phyloP scores from a whole-genome alignment of 768 basidiomycete species.

The Chlorophyllum brunneum region DNA sequence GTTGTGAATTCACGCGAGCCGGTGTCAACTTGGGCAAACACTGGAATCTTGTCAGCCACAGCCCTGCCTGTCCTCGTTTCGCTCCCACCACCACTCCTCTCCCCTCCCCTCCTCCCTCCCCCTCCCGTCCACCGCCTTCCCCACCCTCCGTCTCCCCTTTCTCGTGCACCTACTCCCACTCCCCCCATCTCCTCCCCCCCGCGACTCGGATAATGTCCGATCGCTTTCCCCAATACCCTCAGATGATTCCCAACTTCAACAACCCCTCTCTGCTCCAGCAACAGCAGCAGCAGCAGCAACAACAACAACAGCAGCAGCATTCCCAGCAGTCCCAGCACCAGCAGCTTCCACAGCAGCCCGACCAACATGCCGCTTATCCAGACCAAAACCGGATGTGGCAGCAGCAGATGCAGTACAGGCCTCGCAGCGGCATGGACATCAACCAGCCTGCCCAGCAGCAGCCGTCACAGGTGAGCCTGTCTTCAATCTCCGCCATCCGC shows the following conservation, averaged over 20 bases:
- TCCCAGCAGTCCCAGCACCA: slow-evolving; percentile 38
- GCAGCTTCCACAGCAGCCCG: slow-evolving; percentile 40
- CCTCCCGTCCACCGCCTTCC: slow-evolving; percentile 22
- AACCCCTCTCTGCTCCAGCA: slow-evolving; percentile 32
- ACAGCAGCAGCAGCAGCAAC: slow-evolving; percentile 41
- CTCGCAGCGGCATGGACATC: slow-evolving; percentile 38
- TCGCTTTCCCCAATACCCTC: slow-evolving; percentile 51
- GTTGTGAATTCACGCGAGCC: slow-evolving; percentile 12
- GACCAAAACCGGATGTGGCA: slow-evolving; percentile 58
- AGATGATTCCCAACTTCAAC: slow-evolving; percentile 53
- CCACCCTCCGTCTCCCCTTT: slow-evolving; percentile 17
- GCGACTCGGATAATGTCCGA: slow-evolving; percentile 53
- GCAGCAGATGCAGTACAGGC: slow-evolving; percentile 49
- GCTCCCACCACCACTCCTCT: slow-evolving; percentile 47
- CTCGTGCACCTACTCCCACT: slow-evolving; percentile 23
- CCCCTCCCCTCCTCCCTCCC: slow-evolving; percentile 22
- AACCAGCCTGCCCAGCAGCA: slow-evolving; percentile 28
- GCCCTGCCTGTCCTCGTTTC: slow-evolving; percentile 46
- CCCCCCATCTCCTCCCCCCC: slow-evolving; percentile 19
- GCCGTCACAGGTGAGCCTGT: slow-evolving; percentile 44
- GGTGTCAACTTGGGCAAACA: slow-evolving; percentile 43
- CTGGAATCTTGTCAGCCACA: slow-evolving; percentile 41
- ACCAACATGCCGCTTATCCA: slow-evolving; percentile 39
- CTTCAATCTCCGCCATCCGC: slow-evolving; percentile 15
- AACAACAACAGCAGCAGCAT: slow-evolving; percentile 33